Conservation (phyloP, 345 rosid genomes). For the Jatropha curcas region DNA sequence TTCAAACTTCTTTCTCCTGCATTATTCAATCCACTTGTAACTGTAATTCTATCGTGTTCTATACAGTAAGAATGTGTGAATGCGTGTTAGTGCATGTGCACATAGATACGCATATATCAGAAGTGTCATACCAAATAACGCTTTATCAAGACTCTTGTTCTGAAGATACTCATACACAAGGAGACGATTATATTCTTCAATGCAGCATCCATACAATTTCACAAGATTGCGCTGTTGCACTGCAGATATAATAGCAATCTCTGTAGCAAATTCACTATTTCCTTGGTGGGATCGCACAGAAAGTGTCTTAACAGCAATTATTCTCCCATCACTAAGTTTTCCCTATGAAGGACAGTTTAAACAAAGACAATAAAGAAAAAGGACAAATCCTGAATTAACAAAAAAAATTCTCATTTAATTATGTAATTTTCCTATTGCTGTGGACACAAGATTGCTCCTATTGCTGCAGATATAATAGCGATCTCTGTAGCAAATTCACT, state of each 20-base stretch:
- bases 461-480: too few species aligned
- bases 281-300: conserved; percentile 25
- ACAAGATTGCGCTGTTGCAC: conserved; percentile 41
- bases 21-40: too few species aligned
- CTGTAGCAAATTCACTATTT: conserved; percentile 25
- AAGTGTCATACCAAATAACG: not conserved
- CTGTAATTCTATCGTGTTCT: too few species aligned
- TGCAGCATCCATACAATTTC: not conserved
- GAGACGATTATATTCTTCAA: not conserved
- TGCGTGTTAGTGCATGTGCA: too few species aligned
- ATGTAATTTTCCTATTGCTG: too few species aligned
- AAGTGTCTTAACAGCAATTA: conserved; percentile 15
- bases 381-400: too few species aligned
- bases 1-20: conserved; percentile 1
- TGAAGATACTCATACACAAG: not conserved
- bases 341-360: too few species aligned
- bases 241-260: conserved; percentile 24
- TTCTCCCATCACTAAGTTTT: conserved; percentile 16
- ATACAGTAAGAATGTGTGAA: too few species aligned
- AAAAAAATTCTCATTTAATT: too few species aligned
- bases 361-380: too few species aligned
- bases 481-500: too few species aligned
- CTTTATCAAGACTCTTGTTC: not conserved
- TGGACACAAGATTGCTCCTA: not conserved
- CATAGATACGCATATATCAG: not conserved